phyloP scores from a whole-genome alignment of 345 rosid genomes.

The Nasturtium officinale region DNA sequence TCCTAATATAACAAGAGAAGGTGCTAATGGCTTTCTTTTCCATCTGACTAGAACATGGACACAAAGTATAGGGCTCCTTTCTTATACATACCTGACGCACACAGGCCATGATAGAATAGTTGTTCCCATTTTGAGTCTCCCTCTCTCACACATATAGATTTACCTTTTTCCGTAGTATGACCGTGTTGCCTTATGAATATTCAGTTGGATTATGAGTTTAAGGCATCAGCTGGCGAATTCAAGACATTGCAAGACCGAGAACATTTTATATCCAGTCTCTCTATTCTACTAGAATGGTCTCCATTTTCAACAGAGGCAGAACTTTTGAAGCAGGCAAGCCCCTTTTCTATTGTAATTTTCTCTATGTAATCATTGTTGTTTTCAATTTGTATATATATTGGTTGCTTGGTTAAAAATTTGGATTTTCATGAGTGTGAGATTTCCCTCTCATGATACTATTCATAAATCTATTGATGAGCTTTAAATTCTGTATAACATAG shows the following conservation, averaged over 20 bases:
- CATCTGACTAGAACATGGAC: conserved; percentile 55
- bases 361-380: conserved; percentile 11
- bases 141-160: conserved; percentile 10
- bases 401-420: neutral
- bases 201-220: conserved; percentile 81
- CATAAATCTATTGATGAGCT: conserved; percentile 14
- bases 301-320: conserved; percentile 84
- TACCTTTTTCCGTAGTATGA: conserved; percentile 17
- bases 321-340: conserved; percentile 82
- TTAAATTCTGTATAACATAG: neutral
- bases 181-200: conserved; percentile 15
- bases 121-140: conserved; percentile 85
- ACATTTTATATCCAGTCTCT: conserved; percentile 63
- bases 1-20: neutral
- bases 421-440: conserved; percentile 1
- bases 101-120: conserved; percentile 84
- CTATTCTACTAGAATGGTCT: conserved; percentile 81
- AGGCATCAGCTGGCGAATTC: conserved; percentile 45
- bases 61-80: conserved; percentile 86
- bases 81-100: conserved; percentile 77
- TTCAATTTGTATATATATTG: conserved; percentile 17
- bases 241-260: conserved; percentile 57
- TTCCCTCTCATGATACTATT: conserved; percentile 2
- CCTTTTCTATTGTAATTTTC: conserved; percentile 1
- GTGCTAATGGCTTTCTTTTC: conserved; percentile 28